Evolutionary conservation across 495 filamentous ascomycete species (phyloP), one percentile per base, ranked within the genome.

Genomic region (Podospora tetraspora): DNA sequence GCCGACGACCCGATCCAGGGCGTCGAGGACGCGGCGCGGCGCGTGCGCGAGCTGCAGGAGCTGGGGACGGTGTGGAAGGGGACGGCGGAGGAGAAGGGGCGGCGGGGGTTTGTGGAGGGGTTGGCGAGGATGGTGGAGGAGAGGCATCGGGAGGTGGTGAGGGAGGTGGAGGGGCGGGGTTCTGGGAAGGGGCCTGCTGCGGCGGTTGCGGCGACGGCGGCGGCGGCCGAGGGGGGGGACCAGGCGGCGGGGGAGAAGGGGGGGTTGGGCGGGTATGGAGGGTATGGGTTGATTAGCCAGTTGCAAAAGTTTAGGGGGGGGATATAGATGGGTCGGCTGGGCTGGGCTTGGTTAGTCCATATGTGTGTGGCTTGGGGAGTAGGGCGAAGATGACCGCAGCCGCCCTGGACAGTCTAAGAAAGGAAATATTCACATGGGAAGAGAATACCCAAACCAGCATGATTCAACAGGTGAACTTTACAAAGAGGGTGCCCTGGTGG

Each of bases 81-180:
- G 1, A 97, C 96, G 21, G 90, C 91, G 0, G 95, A 98, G 83
- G 95, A 97, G 71, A 94, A 90, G 75, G 93, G 92, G 29, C 83
- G 96, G 69, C 79, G 80, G 12, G 90, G 86, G 66, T 92, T 97
- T 74, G 88, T 99, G 61, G 93, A 97, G 67, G 83, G 86, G 62
- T 74, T 99, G 66, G 87, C 87, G 52, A 83, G 84, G 82, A 80
- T 84, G 79, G 84, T 86, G 16, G 84, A 85, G 72, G 84, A 86
- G 65, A 80, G 84, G 68, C 83, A 83, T 52, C 74, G 84, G 74
- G 88, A 90, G 62, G 75, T 85, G 59, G 71, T 87, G 66, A 72
- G 82, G 64, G 83, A 86, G 61, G 73, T 83, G 65, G 82, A 86
- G 63, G 77, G 78, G 69, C 74, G 73, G 34, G 29, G 30, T 23